A percentile compares a stretch with the other conserved stretches of the same genome.
Conservation (phyloP, 768 basidiomycete genomes). For the Rhizopogon rudus region DNA sequence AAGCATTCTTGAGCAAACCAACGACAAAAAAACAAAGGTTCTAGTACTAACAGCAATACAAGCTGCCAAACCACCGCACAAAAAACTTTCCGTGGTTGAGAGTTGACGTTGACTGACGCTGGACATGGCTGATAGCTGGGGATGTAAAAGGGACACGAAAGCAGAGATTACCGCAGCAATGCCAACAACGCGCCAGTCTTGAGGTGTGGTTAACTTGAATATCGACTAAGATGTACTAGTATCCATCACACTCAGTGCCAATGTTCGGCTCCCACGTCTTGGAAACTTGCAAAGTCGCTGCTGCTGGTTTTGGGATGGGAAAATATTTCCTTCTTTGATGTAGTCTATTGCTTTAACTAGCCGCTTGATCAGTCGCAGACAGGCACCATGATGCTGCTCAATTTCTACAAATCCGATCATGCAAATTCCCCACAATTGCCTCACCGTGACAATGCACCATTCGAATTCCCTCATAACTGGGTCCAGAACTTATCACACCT, state of each 20-base stretch:
- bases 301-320: too few species aligned
- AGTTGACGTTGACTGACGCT: constrained; percentile 33
- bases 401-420: too few species aligned
- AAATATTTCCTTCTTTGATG: too few species aligned
- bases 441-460: too few species aligned
- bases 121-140: not conserved
- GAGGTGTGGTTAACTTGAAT: not conserved
- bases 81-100: constrained; percentile 75
- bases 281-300: too few species aligned
- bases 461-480: too few species aligned
- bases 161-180: not conserved
- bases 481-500: too few species aligned
- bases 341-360: too few species aligned
- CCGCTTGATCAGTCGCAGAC: too few species aligned
- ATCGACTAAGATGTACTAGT: not conserved
- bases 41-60: constrained; percentile 70
- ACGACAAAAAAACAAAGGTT: not conserved
- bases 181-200: not conserved
- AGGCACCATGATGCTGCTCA: too few species aligned
- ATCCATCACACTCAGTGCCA: not conserved
- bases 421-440: too few species aligned
- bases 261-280: too few species aligned
- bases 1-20: not conserved
- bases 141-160: not conserved
- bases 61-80: constrained; percentile 89